Percentiles rank a stretch among this genome's conserved stretches.
Evolutionary conservation across 2,329 filamentous ascomycete genomes (phyloP).

Genomic region (Fusarium dimerum): DNA sequence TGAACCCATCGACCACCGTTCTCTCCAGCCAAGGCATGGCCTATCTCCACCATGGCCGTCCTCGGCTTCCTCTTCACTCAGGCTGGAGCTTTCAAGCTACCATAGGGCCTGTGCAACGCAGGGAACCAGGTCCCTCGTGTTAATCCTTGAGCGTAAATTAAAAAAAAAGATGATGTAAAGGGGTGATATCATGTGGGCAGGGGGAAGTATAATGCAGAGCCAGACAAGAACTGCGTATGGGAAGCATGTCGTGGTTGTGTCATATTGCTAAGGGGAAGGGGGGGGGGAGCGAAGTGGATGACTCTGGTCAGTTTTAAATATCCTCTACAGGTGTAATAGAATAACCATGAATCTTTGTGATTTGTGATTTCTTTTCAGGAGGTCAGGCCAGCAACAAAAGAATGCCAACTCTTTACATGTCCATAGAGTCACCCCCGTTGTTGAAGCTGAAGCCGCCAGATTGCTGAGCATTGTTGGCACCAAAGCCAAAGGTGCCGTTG

Average conservation of each 20-base stretch:
- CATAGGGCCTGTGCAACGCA: conserved; percentile 50
- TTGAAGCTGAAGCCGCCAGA: conserved; percentile 93
- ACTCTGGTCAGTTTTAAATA: neutral
- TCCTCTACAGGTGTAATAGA: neutral
- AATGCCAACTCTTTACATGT: conserved; percentile 52
- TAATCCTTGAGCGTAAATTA: conserved; percentile 40
- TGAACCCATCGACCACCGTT: conserved; percentile 20
- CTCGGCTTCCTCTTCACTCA: conserved; percentile 34
- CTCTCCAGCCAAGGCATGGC: conserved; percentile 20
- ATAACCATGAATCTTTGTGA: neutral
- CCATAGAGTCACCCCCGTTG: conserved; percentile 66
- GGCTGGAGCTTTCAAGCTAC: conserved; percentile 69
- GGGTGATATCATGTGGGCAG: conserved; percentile 34
- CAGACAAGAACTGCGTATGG: conserved; percentile 25
- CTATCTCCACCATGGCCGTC: conserved; percentile 23
- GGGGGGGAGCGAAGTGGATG: conserved; percentile 14
- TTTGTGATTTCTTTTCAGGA: neutral
- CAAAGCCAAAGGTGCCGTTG: conserved; percentile 79
- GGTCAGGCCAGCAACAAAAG: conserved; percentile 3
- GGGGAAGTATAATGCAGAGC: conserved; percentile 25
- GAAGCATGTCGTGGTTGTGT: conserved; percentile 24
- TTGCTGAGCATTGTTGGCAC: conserved; percentile 62
- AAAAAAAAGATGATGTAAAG: conserved; percentile 35
- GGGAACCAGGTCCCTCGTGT: conserved; percentile 30
- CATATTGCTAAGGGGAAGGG: conserved; percentile 21